Percentiles rank a stretch among this genome's conserved stretches.
Conservation (phyloP, 2,329 filamentous ascomycete genomes). For the Xylaria sp. region DNA sequence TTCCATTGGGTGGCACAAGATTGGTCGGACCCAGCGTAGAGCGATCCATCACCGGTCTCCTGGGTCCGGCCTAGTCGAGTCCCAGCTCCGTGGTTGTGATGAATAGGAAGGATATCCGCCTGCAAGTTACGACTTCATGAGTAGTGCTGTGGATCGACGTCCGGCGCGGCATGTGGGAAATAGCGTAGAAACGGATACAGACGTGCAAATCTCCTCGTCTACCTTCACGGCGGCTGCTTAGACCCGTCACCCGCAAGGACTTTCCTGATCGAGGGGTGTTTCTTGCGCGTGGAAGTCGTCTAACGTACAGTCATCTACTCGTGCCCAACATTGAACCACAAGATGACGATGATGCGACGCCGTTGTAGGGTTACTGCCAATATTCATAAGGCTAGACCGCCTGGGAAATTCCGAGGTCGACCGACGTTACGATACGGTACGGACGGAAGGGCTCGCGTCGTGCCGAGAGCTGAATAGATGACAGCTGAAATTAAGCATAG, state of each 20-base stretch:
- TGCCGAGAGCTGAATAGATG: conserved; percentile 22
- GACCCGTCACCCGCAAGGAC: conserved; percentile 17
- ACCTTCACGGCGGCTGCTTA: conserved; percentile 8
- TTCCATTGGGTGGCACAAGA: conserved; percentile 21
- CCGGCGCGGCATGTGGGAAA: conserved; percentile 25
- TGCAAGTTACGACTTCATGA: conserved; percentile 20
- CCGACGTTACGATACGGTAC: conserved; percentile 4
- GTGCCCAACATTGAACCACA: not conserved
- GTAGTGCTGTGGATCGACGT: conserved; percentile 16
- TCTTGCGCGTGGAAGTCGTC: not conserved
- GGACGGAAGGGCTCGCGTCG: conserved; percentile 1
- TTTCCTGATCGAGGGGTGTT: conserved; percentile 26
- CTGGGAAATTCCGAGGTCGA: not conserved
- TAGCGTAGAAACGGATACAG: conserved; percentile 12
- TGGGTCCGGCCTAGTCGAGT: conserved; percentile 2
- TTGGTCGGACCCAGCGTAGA: not conserved
- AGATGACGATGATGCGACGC: not conserved
- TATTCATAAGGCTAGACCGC: conserved; percentile 7
- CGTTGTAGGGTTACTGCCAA: not conserved
- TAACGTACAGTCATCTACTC: conserved; percentile 16
- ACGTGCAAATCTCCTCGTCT: conserved; percentile 1
- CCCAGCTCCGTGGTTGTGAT: conserved; percentile 29
- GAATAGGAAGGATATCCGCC: conserved; percentile 28
- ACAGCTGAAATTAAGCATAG: conserved; percentile 21
- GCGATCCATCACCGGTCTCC: conserved; percentile 3